Evolutionary conservation across 257 asterid genomes (phyloP), one percentile per base, ranked within the genome.

Genomic region (Fraxinus anomala): DNA sequence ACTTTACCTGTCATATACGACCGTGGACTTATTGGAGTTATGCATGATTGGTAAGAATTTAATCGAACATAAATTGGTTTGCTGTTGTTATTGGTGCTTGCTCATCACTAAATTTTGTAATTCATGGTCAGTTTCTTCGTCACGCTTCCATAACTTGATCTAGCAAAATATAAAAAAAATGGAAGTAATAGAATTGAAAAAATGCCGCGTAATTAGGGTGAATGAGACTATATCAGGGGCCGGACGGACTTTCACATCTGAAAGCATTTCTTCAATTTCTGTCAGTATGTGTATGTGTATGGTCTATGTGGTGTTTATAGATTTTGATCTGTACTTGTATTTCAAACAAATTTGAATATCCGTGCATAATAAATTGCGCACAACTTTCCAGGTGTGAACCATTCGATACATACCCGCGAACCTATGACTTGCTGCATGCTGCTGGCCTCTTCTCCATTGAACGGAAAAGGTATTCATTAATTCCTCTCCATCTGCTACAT

Each of bases 1-100:
- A 95, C 99, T 3, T 83, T 95, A 85, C 99, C 99, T 6, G 94
- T 95, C 74, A 91, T 95, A 79, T 93, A 88, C 79, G 99, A 93
- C 82, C 99, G 99, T 42, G 99, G 99, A 66, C 98, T 95, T 75
- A 80, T 95, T 59, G 99, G 98, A 82, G 98, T 93, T 80, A 86
- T 89, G 96, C 99, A 95, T 73, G 99, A 95, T 83, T 95, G 99
- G 99, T 94, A 92, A 68, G 86, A 61, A 37, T 68, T 79, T 49
- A 5, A 21, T 54, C 11, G 47, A 47, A 14, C 59, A 47, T 47
- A 16, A 47, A 16, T 47, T 47, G 66, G 59, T 23, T 28, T 34
- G 76, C 51, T 24, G 33, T 37, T 31, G 21, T 67, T 68, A 63
- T 44, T 77, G 37, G 44, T 54, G 34, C 39, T 17, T 23, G 39